Conservation (phyloP, 805 yeast genomes). For the Barnettozyma vustinii region DNA sequence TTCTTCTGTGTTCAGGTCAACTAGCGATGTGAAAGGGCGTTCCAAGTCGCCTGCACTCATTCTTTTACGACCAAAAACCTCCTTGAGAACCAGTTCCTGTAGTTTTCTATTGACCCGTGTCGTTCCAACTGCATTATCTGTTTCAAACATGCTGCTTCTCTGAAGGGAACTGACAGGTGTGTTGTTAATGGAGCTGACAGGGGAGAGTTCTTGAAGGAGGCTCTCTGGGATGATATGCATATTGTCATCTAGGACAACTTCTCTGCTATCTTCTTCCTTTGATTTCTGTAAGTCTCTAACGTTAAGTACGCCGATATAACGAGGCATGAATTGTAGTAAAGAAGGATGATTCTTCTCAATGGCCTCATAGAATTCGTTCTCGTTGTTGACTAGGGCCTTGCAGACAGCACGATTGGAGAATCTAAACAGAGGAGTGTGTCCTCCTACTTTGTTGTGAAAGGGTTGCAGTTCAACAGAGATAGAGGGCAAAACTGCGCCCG, state of each 20-base stretch:
- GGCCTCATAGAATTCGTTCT: slow-evolving; percentile 86
- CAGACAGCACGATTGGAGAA: slow-evolving; percentile 91
- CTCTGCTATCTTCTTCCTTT: slow-evolving; percentile 26
- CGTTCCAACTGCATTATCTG: slow-evolving; percentile 27
- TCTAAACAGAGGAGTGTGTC: slow-evolving; percentile 94
- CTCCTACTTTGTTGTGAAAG: slow-evolving; percentile 92
- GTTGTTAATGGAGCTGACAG: slow-evolving; percentile 29
- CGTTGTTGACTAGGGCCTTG: slow-evolving; percentile 86
- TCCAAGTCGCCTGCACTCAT: slow-evolving; percentile 4
- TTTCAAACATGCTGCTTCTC: slow-evolving; percentile 5
- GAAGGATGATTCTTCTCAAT: slow-evolving; percentile 76
- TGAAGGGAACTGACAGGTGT: slow-evolving; percentile 2
- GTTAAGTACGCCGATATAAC: slow-evolving; percentile 88
- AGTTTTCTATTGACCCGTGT: slow-evolving; percentile 67
- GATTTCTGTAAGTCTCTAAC: slow-evolving; percentile 56
- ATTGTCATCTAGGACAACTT: slow-evolving; percentile 88
- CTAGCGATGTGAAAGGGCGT: slow-evolving; percentile 1
- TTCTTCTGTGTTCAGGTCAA: slow-evolving; percentile 2
- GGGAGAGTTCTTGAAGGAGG: slow-evolving; percentile 62
- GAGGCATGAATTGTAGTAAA: slow-evolving; percentile 81
- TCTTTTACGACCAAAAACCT: slow-evolving; percentile 53
- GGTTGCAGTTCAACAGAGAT: slow-evolving; percentile 87
- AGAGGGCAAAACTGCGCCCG: not conserved
- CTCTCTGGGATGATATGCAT: slow-evolving; percentile 83
- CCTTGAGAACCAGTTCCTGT: slow-evolving; percentile 65